Conservation (phyloP, 2,329 filamentous ascomycete species). For the Thelonectria discophora region DNA sequence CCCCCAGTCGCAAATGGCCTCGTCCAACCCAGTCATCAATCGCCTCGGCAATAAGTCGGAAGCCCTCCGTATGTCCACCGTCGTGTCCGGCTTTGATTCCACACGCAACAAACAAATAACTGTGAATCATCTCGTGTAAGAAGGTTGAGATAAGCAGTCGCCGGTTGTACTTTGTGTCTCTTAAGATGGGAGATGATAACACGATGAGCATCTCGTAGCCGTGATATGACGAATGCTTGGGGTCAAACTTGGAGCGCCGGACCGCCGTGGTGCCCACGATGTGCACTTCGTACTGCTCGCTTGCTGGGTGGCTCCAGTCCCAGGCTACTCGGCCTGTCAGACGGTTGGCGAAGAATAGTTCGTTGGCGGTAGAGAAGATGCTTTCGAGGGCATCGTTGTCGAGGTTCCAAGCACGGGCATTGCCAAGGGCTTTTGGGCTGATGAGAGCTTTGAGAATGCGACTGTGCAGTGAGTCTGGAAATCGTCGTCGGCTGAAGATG, state of each 20-base stretch:
- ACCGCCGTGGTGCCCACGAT: slow-evolving; percentile 72
- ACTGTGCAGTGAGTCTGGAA: slow-evolving; percentile 61
- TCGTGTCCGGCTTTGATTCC: slow-evolving; percentile 64
- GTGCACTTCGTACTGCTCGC: slow-evolving; percentile 60
- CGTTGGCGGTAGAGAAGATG: slow-evolving; percentile 69
- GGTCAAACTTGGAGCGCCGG: slow-evolving; percentile 53
- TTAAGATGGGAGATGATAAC: slow-evolving; percentile 67
- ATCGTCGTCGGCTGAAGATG: slow-evolving; percentile 53
- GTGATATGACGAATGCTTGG: background rate
- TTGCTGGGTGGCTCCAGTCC: slow-evolving; percentile 66
- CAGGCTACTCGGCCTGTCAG: slow-evolving; percentile 67
- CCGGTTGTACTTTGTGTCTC: slow-evolving; percentile 63
- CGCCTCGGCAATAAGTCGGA: slow-evolving; percentile 65
- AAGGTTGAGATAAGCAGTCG: slow-evolving; percentile 71
- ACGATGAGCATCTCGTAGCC: slow-evolving; percentile 72
- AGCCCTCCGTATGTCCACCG: slow-evolving; percentile 69
- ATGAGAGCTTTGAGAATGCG: slow-evolving; percentile 68
- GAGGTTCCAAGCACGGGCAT: slow-evolving; percentile 58
- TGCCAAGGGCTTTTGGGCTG: slow-evolving; percentile 52
- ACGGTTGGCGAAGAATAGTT: slow-evolving; percentile 68
- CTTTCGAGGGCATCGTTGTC: slow-evolving; percentile 65
- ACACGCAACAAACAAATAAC: slow-evolving; percentile 70
- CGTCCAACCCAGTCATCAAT: slow-evolving; percentile 70
- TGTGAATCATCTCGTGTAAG: slow-evolving; percentile 73
- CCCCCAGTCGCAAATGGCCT: slow-evolving; percentile 62